Evolutionary conservation across 2,329 filamentous ascomycete species (phyloP), one percentile per base, ranked within the genome.

Genomic region (Colletotrichum trifolii): DNA sequence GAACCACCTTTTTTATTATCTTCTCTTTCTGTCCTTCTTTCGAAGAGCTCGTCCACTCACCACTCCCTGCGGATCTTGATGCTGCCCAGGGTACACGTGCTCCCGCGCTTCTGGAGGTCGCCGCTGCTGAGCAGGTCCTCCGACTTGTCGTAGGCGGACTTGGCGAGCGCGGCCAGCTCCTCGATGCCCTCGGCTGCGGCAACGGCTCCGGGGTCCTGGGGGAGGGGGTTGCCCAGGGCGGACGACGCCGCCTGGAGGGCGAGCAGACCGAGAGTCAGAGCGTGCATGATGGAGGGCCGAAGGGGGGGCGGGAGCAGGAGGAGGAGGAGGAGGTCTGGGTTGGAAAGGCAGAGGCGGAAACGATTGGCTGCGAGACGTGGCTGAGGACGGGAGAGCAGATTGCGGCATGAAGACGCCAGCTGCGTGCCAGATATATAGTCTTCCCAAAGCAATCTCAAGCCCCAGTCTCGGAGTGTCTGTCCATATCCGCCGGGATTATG

Each of bases 41-140:
- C 17, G 17, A 42, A 42, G 7, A 13, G 8, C 39, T 52, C 15
- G 53, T 67, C 6, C 38, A 13, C 38, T 17, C 42, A 75, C 75
- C 75, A 77, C 62, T 77, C 75, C 15, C 67, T 65, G 46, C 75
- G 73, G 13, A 75, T 66, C 34, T 70, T 70, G 45, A 76, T 49
- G 48, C 75, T 75, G 46, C 43, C 68, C 53, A 70, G 73, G 9
- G 71, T 71, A 50, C 68, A 73, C 36, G 59, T 58, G 13, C 34
- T 11, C 9, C 70, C 50, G 2, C 57, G 68, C 57, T 73, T 73
- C 39, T 45, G 39, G 0, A 59, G 11, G 38, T 67, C 54, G 6
- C 67, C 60, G 11, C 61, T 59, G 25, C 67, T 58, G 6, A 67
- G 42, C 6, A 69, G 60, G 0, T 64, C 57, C 25, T 74, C 58